Evolutionary conservation across 371 early-diverging fungal species (phyloP), one percentile per base, ranked within the genome.

Genomic region (Mortierella sp.): DNA sequence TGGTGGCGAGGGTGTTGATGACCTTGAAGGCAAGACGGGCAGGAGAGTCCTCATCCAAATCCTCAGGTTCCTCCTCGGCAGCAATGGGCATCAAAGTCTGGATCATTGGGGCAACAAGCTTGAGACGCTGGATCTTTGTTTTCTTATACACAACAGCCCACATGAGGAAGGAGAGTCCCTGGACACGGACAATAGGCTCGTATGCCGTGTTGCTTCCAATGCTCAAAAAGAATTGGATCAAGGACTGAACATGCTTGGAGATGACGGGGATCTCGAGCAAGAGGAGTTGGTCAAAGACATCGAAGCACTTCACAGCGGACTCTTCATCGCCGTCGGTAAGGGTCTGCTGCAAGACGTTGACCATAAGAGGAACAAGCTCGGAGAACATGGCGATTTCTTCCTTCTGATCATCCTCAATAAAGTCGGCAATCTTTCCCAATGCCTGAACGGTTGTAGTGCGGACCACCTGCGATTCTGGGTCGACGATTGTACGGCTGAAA

Each of bases 401-500:
- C 77, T 94, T 92, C 45, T 94, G 92, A 3, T 92, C 93, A 44
- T 89, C 85, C 24, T 97, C 97, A 73, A 98, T 93, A 77, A 92
- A 95, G 77, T 97, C 97, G 2, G 96, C 96, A 34, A 97, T 82
- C 85, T 96, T 96, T 7, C 97, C 96, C 24, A 97, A 89, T n/a
- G 95, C 95, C 91, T 93, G 93, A 14, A 97, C 88, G 3, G 97
- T 95, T 21, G 95, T 95, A 19, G 95, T 92, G 77, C 95, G 90
- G 38, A 98, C 97, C 28, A 89, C 87, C 76, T 93, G 90, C 75
- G 95, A 95, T 87, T 97, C 97, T 13, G 96, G 95, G 80, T 98
- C 98, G 70, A 90, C 91, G 76, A 97, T 89, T n/a, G 96, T 90
- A 50, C 89, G 90, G 70, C 90, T 84, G 80, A 98, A 95, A 9